These are phyloP conservation scores for Termitomyces sp. DNA, from an alignment of 768 basidiomycete species.

Conservation along the genomic window DNA sequence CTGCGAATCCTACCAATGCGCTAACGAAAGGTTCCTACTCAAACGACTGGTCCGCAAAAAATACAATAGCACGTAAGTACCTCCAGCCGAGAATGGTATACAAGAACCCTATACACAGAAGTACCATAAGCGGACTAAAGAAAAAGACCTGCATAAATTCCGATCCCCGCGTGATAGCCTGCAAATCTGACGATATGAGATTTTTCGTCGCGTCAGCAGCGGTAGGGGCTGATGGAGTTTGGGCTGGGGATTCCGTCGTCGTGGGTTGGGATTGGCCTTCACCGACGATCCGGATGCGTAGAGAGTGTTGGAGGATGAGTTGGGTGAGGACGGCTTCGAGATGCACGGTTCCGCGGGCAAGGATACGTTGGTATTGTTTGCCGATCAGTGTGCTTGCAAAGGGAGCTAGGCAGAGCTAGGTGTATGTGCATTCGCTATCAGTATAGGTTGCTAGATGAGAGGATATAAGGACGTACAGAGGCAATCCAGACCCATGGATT, in stretches of 20 bases:
- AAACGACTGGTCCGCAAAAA: background rate
- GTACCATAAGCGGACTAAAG: conserved; percentile 32
- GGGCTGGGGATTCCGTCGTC: background rate
- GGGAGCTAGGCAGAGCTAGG: conserved; percentile 24
- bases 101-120: conserved; percentile 33
- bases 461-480: conserved; percentile 30
- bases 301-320: conserved; percentile 35
- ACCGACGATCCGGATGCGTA: conserved; percentile 59
- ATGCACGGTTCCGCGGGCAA: conserved; percentile 40
- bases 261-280: conserved; percentile 12
- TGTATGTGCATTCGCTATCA: too few relatives aligned
- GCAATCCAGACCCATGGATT: conserved; percentile 68
- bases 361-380: conserved; percentile 20
- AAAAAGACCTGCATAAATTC: conserved; percentile 30
- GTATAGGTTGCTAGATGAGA: too few relatives aligned
- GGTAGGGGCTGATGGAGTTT: background rate
- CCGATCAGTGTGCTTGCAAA: conserved; percentile 3
- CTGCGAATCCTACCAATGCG: conserved; percentile 49
- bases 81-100: conserved; percentile 43
- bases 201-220: conserved; percentile 4
- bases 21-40: conserved; percentile 20
- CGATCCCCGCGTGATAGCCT: conserved; percentile 25
- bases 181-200: conserved; percentile 57
- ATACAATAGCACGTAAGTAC: conserved; percentile 12
- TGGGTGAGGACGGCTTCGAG: conserved; percentile 38